Conservation (phyloP, 345 rosid genomes). For the Hibiscus mutabilis region DNA sequence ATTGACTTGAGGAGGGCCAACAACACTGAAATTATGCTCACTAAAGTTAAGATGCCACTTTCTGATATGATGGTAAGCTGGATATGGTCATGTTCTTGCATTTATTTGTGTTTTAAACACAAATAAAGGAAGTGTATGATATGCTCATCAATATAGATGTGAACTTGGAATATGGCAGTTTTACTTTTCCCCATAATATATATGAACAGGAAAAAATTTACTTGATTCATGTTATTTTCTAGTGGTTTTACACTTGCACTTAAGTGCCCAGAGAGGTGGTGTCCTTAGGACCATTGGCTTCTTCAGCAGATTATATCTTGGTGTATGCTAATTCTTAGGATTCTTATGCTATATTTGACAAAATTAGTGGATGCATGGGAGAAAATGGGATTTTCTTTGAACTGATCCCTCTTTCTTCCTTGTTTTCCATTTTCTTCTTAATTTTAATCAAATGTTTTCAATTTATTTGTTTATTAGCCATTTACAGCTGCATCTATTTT, state of each 20-base stretch:
- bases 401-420: not conserved
- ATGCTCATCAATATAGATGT: not conserved
- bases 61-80: slow-evolving; percentile 96
- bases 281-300: not conserved
- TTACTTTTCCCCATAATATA: not conserved
- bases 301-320: not conserved
- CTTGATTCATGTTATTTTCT: not conserved
- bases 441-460: not conserved
- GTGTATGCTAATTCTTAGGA: not conserved
- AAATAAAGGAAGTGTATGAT: not conserved
- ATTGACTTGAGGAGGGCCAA: slow-evolving; percentile 93
- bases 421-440: not conserved
- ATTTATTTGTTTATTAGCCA: slow-evolving; percentile 8
- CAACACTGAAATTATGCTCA: slow-evolving; percentile 99
- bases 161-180: not conserved
- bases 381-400: not conserved
- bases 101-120: not conserved
- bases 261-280: not conserved
- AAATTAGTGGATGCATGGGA: not conserved
- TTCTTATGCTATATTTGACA: not conserved
- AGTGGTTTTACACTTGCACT: not conserved
- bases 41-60: slow-evolving; percentile 98
- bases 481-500: slow-evolving; percentile 15
- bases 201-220: not conserved
- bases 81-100: slow-evolving; percentile 4